Evolutionary conservation across 2,329 filamentous ascomycete species (phyloP).

Genomic region (Pezicula radicicola): DNA sequence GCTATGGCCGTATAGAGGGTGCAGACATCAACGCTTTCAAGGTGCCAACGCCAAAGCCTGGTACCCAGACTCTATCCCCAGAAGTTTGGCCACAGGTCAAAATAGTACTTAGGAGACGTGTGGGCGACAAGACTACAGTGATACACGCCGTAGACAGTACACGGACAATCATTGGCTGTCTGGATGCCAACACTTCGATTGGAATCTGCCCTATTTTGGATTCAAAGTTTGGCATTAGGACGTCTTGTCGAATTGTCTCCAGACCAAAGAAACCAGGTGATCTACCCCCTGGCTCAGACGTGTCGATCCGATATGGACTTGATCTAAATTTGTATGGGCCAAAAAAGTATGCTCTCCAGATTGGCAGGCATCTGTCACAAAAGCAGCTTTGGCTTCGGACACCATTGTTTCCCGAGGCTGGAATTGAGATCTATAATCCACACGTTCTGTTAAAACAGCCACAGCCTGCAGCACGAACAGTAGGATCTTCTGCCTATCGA

Average conservation of each 20-base stretch:
- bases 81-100: constrained; percentile 72
- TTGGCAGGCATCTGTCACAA: constrained; percentile 67
- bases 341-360: constrained; percentile 56
- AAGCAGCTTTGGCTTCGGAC: constrained; percentile 65
- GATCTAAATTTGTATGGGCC: constrained; percentile 80
- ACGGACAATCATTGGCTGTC: constrained; percentile 68
- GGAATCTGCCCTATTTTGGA: constrained; percentile 75
- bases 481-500: constrained; percentile 34
- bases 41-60: constrained; percentile 68
- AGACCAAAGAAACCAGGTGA: constrained; percentile 65
- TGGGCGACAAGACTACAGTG: constrained; percentile 50
- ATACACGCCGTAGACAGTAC: constrained; percentile 75
- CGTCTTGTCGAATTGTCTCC: constrained; percentile 67
- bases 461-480: constrained; percentile 21
- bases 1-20: constrained; percentile 73
- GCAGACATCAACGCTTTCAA: constrained; percentile 63
- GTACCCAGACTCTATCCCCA: constrained; percentile 52
- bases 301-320: constrained; percentile 59
- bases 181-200: constrained; percentile 65
- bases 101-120: constrained; percentile 61
- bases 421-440: constrained; percentile 74
- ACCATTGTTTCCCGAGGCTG: constrained; percentile 63
- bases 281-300: constrained; percentile 51
- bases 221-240: constrained; percentile 61
- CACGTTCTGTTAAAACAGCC: constrained; percentile 41